Evolutionary conservation across 768 basidiomycete species (phyloP).

Genomic region (Harrya chromipes): DNA sequence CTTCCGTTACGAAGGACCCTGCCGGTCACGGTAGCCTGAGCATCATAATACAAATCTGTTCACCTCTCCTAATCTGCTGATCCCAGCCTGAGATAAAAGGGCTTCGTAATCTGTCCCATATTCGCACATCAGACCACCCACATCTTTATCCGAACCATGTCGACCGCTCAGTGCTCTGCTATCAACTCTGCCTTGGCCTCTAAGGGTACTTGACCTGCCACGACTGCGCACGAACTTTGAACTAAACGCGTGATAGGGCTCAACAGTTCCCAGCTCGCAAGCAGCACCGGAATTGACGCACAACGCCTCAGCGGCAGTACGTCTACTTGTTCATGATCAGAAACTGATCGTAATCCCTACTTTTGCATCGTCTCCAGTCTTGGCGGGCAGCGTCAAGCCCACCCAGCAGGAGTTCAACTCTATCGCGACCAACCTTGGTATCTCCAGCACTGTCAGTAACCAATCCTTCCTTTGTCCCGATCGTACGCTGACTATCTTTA

Average conservation of each 20-base stretch:
- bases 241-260: conserved; percentile 2
- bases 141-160: conserved; percentile 43
- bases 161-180: conserved; percentile 47
- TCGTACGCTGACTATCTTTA: not conserved
- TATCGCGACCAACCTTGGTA: conserved; percentile 43
- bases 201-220: conserved; percentile 38
- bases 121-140: conserved; percentile 4
- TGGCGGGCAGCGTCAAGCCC: conserved; percentile 41
- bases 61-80: conserved; percentile 14
- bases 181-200: conserved; percentile 48
- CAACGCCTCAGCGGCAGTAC: conserved; percentile 54
- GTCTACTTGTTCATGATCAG: conserved; percentile 14
- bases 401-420: conserved; percentile 47
- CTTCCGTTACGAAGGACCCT: too few species aligned
- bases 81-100: conserved; percentile 13
- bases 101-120: not conserved
- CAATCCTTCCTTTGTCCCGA: not conserved
- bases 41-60: conserved; percentile 9
- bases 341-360: not conserved
- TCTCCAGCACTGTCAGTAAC: conserved; percentile 34
- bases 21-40: too few species aligned
- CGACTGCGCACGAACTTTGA: not conserved
- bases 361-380: conserved; percentile 38
- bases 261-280: conserved; percentile 39
- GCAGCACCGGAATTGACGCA: conserved; percentile 38